Evolutionary conservation across 2,329 filamentous ascomycete species (phyloP), one percentile per base, ranked within the genome.

Genomic region (Exophiala lecanii-corni): DNA sequence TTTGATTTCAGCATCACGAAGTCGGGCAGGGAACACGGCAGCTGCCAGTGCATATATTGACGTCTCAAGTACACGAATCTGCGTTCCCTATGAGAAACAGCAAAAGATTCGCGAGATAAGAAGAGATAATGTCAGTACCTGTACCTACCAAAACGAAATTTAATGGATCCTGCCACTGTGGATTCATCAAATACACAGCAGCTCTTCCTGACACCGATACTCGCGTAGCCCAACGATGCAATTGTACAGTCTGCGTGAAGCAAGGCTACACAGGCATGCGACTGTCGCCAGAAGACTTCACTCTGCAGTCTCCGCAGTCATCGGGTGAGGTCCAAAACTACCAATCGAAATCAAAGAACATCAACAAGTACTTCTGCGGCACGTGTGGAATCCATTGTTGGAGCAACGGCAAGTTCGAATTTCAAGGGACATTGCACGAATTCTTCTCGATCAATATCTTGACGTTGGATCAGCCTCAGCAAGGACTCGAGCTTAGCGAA

Each of bases 91-190:
- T n/a, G n/a, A n/a, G n/a, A n/a, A n/a, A n/a, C n/a, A n/a, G n/a
- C n/a, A n/a, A n/a, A n/a, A n/a, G n/a, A n/a, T n/a, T n/a, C n/a
- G n/a, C n/a, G n/a, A n/a, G n/a, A n/a, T n/a, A n/a, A n/a, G n/a
- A n/a, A n/a, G n/a, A n/a, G n/a, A n/a, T n/a, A 26, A 35, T 35
- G 33, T 4, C 33, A 6, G 9, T 18, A 6, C 16, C 33, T 18
- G 33, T 18, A 15, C 16, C 25, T 6, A 10, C 30, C 13, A 43
- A 49, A 20, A 28, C 34, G 32, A 64, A 61, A 36, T 71, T 69
- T 57, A 60, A 63, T 25, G 75, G 73, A 56, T 64, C 68, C 26
- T 78, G 75, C 66, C 73, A 76, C 55, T 78, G 75, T 59, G 72
- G 73, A 52, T 62, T 73, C 56, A 71, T 68, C 38, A 64, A 73